Conservation (phyloP, 352 stramenopile genomes). For the Phytophthora meadii region DNA sequence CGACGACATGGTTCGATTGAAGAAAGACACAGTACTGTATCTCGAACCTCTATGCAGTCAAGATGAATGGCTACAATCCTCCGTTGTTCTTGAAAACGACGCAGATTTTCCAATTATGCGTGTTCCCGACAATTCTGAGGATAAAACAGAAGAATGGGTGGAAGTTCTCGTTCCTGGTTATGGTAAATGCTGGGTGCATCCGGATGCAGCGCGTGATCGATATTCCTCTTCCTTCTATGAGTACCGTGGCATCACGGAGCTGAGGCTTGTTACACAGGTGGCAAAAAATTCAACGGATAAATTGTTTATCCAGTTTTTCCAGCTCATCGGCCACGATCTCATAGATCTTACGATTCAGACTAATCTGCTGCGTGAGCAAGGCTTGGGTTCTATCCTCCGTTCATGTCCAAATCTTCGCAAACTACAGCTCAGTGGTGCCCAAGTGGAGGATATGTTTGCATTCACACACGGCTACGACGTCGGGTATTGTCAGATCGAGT, state of each 20-base stretch:
- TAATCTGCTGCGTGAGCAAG: conserved; percentile 30
- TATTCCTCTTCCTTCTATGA: conserved; percentile 5
- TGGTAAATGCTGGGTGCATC: conserved; percentile 51
- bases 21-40: conserved; percentile 35
- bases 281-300: conserved; percentile 31
- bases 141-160: conserved; percentile 36
- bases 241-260: conserved; percentile 25
- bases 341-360: conserved; percentile 32
- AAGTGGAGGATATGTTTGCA: conserved; percentile 42
- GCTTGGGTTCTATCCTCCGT: conserved; percentile 29
- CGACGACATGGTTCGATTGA: conserved; percentile 23
- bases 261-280: conserved; percentile 27
- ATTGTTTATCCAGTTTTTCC: conserved; percentile 31
- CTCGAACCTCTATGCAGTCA: conserved; percentile 38
- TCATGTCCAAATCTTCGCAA: conserved; percentile 33
- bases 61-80: conserved; percentile 42
- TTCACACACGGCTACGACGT: conserved; percentile 32
- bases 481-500: conserved; percentile 28
- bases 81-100: conserved; percentile 37
- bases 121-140: neutral
- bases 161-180: conserved; percentile 48
- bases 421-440: conserved; percentile 31
- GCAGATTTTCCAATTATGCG: conserved; percentile 38
- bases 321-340: conserved; percentile 32
- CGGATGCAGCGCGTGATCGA: conserved; percentile 12